phyloP scores from a whole-genome alignment of 179 eudicot species.

The Spinacia oleracea region DNA sequence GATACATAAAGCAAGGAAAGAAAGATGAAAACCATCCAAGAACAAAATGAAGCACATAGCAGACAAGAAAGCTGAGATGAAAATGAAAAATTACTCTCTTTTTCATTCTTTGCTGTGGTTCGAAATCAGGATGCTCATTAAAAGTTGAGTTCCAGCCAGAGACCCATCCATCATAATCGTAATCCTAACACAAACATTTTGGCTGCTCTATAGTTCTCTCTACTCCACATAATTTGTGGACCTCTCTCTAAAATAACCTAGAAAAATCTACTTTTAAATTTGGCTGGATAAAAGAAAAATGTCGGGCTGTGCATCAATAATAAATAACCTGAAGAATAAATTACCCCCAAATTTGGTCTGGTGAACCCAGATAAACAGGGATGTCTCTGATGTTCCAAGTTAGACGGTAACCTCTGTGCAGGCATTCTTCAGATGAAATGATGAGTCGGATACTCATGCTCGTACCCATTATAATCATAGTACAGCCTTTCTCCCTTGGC shows the following conservation, averaged over 20 bases:
- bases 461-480: conserved; percentile 86
- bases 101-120: conserved; percentile 27
- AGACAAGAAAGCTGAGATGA: not conserved
- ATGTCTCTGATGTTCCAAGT: conserved; percentile 7
- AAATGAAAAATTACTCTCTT: not conserved
- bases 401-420: conserved; percentile 28
- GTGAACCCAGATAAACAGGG: not conserved
- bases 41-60: not conserved
- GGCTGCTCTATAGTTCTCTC: conserved; percentile 27
- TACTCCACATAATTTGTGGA: conserved; percentile 23
- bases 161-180: conserved; percentile 25
- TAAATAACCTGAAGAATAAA: conserved; percentile 7
- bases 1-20: not conserved
- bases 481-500: conserved; percentile 86
- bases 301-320: conserved; percentile 15
- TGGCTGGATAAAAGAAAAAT: conserved; percentile 10
- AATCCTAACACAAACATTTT: conserved; percentile 25
- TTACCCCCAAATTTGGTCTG: not conserved
- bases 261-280: conserved; percentile 12
- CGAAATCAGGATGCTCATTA: conserved; percentile 22
- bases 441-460: conserved; percentile 85
- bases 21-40: not conserved
- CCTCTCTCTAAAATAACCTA: conserved; percentile 20
- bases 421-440: conserved; percentile 50
- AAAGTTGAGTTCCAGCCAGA: conserved; percentile 5